These are phyloP conservation scores for Boletus semigastroideus DNA, from an alignment of 1,284 basidiomycete species.

Conservation along the genomic window DNA sequence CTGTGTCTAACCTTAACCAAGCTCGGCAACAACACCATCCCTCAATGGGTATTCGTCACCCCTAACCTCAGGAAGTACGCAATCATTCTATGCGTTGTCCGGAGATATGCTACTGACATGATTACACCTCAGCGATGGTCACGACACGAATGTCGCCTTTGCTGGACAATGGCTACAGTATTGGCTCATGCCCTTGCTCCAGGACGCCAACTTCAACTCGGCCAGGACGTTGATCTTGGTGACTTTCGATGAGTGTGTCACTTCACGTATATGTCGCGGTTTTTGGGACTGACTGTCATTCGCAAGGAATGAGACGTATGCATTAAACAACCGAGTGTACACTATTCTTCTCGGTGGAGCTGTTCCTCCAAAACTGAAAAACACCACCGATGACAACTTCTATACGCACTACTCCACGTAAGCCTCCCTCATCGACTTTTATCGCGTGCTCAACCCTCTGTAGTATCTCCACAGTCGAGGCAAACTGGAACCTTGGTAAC, in stretches of 20 bases:
- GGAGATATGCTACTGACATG: neutral
- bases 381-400: slow-evolving; percentile 51
- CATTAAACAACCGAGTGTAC: slow-evolving; percentile 47
- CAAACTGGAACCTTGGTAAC: slow-evolving; percentile 62
- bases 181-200: slow-evolving; percentile 46
- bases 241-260: slow-evolving; percentile 45
- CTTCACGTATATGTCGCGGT: neutral
- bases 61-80: neutral
- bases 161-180: neutral
- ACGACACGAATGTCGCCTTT: neutral
- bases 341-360: slow-evolving; percentile 52
- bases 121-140: neutral
- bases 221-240: slow-evolving; percentile 53
- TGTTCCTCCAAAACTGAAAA: slow-evolving; percentile 43
- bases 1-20: slow-evolving; percentile 2
- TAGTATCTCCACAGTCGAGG: slow-evolving; percentile 55
- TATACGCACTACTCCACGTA: slow-evolving; percentile 39
- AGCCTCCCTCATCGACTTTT: neutral
- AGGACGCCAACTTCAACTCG: slow-evolving; percentile 46
- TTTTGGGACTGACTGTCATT: neutral
- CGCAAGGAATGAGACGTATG: slow-evolving; percentile 47
- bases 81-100: neutral
- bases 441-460: neutral
- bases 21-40: slow-evolving; percentile 42
- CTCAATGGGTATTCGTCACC: slow-evolving; percentile 52